Evolutionary conservation across 768 basidiomycete species (phyloP), one percentile per base, ranked within the genome.

Genomic region (Rhizopogon rudus): DNA sequence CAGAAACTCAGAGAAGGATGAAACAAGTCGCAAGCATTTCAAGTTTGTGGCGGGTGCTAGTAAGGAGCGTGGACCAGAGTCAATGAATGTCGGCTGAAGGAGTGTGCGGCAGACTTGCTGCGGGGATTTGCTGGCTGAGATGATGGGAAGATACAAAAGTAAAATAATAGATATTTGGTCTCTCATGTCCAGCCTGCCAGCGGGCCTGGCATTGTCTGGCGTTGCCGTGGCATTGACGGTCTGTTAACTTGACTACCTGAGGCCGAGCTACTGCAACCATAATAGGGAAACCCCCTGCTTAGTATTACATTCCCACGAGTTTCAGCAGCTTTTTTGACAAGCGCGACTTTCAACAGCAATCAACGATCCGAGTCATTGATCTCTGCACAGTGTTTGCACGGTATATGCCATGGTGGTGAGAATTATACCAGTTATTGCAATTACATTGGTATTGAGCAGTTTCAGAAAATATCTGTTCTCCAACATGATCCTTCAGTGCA

Each of bases 401-500:
- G 57, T 28, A 31, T 12, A 37, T 12, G 39, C 44, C 29, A 60
- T 56, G 37, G 54, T 62, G 13, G 56, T 57, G 40, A 40, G 53
- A 17, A 37, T 3, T n/a, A 2, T 17, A 22, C 25, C 16, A 51
- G n/a, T 52, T 16, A 17, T 14, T 28, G 41, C 40, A 28, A 16
- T 13, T 50, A 41, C n/a, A 33, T 42, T 22, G 51, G 41, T 41
- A 60, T 56, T 59, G 40, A 42, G 17, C 40, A 14, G 10, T 39
- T 40, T 10, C 54, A 93, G 91, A 91, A 90, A 87, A 90, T 94
- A 43, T 84, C 83, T 25, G 89, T 93, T 29, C 78, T 94, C 1
- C 89, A 93, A 64, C 92, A 92, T 82, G 86, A 85, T 13, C 86
- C 86, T 3, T 80, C 86, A 31, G 71, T 76, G 1, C 88, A 93